phyloP scores from a whole-genome alignment of 805 yeast genomes.

The Lipomyces mesembrius region DNA sequence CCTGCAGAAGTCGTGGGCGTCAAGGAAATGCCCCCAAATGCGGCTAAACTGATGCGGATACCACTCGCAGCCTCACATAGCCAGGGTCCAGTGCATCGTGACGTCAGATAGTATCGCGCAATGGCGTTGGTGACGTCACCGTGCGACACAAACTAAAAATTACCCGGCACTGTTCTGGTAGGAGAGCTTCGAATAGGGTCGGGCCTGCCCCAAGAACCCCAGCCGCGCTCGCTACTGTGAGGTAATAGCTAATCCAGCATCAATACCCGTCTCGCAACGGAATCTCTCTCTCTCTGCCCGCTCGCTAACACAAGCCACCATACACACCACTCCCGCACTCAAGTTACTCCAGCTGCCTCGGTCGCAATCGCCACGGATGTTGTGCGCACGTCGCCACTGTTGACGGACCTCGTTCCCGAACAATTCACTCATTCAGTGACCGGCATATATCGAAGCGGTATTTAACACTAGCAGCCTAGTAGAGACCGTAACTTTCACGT shows the following conservation, averaged over 20 bases:
- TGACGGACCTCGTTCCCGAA: background rate
- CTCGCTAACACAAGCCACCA: background rate
- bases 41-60: no score
- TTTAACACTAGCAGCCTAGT: background rate
- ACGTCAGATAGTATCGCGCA: background rate
- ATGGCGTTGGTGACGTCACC: background rate
- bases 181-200: background rate
- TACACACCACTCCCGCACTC: background rate
- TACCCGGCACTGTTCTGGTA: conserved; percentile 2
- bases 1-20: no score
- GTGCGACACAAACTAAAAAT: background rate
- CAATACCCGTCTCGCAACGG: background rate
- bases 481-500: background rate
- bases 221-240: background rate
- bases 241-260: no score
- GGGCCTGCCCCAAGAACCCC: background rate
- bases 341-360: background rate
- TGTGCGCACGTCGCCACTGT: background rate
- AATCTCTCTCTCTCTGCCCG: background rate
- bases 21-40: no score
- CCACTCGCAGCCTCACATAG: background rate
- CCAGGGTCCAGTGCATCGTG: background rate
- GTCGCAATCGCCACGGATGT: background rate
- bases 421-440: background rate
- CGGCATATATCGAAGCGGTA: background rate